Base-by-base conservation (phyloP, 2,329 filamentous ascomycete species). In the Cladosporium oxysporum region DNA sequence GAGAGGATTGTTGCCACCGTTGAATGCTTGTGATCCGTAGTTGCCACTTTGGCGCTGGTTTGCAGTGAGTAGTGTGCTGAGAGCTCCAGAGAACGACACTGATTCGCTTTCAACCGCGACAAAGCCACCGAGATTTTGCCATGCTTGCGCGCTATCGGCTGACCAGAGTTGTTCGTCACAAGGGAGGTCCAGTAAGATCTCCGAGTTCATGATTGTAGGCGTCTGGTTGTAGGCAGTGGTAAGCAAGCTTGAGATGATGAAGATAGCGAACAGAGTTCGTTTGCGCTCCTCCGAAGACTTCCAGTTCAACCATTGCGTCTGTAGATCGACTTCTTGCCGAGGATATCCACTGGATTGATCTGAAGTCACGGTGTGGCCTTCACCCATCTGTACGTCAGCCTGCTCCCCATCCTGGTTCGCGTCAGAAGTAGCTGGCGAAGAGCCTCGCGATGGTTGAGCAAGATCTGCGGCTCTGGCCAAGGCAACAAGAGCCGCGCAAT, bases 221-320 rank as follows among this genome's bases (percentile, higher is more conserved):
- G 91, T 87, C 76, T 97, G 92, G 76, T 97, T 97, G 81, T 97
- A 97, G 2, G 93, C 92, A 3, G 92, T 92, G 18, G 97, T 93
- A 16, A 97, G 83, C 53, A 98, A 84, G 77, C 94, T 97, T 3
- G 94, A 97, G 59, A 98, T 84, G 66, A 92, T 90, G 78, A 97
- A 98, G 66, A 98, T 91, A 57, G 90, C 88, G 76, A 93, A 98
- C 33, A 97, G 86, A 0, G 94, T 97, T 65, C 94, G 89, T 80
- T 97, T 98, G 60, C 93, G 89, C 79, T 97, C 94, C 77, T 99
- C 94, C 64, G 87, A 84, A 0, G 86, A 84, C 79, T 95, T 96
- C 95, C 95, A 99, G 66, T 87, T 87, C 29, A 95, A 81, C 94
- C 94, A 99, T 71, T 92, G 89, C n/a, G 83, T 80, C 64, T 91